Base-by-base conservation (phyloP, 306 rosid species). In the Benincasa hispida region DNA sequence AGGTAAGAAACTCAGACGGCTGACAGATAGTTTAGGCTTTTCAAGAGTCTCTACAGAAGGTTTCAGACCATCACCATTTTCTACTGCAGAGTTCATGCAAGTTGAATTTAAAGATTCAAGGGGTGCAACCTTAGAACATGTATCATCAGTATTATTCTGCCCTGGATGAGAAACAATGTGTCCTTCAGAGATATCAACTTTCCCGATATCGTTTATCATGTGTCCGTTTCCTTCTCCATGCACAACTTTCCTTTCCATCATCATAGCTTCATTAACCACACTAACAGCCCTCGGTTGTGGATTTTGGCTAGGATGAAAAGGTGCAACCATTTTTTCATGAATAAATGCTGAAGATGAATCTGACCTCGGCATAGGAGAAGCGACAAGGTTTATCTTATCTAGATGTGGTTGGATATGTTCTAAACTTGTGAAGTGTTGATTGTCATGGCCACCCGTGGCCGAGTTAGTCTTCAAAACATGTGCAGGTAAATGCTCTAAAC, bases 1-100 rank as follows among this genome's bases (percentile, higher is more conserved):
- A 47, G 98, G 98, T 79, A 92, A 79, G 78, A 92, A 86, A 82
- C 84, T 85, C 81, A 95, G 84, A 70, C 86, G 82, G 63, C 83
- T 68, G 76, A 59, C 90, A 47, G 85, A 83, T 81, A 62, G 80
- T 78, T 87, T 68, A 34, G 83, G 77, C 41, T 75, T 81, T 85
- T 88, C 90, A 5, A 21, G 75, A 84, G 80, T 85, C 72, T 75
- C 74, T 53, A 84, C 89, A 79, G 74, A 77, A 65, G 76, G 78
- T 81, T 86, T 82, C 61, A 67, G 77, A 47, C 45, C 87, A 75
- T 77, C 74, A 68, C 79, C 77, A 77, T 79, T 59, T 74, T 74
- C 86, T 51, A 63, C 86, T 37, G 83, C 77, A 65, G 85, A 73
- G 60, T 85, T 86, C 37, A 50, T 76, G 73, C 55, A 30, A 74